Percentiles rank a stretch among this genome's conserved stretches.
Evolutionary conservation across 2,329 filamentous ascomycete genomes (phyloP).

Genomic region (Alternaria longipes): DNA sequence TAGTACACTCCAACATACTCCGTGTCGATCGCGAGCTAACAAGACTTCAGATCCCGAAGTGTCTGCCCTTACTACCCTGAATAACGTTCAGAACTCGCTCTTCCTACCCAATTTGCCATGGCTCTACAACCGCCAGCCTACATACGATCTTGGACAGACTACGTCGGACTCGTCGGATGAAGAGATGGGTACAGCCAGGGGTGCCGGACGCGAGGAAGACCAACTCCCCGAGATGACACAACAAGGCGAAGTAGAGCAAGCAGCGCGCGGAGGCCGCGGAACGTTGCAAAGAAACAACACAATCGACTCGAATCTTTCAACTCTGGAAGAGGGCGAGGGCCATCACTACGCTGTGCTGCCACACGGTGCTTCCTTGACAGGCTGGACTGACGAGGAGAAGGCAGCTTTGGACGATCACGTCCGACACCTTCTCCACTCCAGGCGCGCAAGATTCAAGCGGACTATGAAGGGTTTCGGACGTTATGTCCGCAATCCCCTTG

Average conservation of each 20-base stretch:
- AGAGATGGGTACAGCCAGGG: conserved; percentile 27
- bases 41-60: conserved; percentile 76
- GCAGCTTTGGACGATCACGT: conserved; percentile 83
- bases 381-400: conserved; percentile 80
- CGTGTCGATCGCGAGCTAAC: conserved; percentile 41
- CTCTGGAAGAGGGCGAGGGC: conserved; percentile 55
- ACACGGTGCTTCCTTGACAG: conserved; percentile 74
- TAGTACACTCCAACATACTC: conserved; percentile 37
- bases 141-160: conserved; percentile 73
- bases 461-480: conserved; percentile 80
- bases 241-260: conserved; percentile 26
- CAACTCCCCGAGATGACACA: conserved; percentile 29
- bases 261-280: conserved; percentile 21
- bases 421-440: conserved; percentile 84
- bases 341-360: conserved; percentile 82
- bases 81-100: conserved; percentile 91
- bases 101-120: conserved; percentile 82
- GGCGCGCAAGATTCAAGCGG: conserved; percentile 79
- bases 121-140: conserved; percentile 78
- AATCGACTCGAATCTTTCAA: conserved; percentile 44
- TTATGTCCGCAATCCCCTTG: conserved; percentile 76
- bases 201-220: conserved; percentile 25
- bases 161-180: conserved; percentile 46
- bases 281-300: conserved; percentile 33
- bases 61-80: conserved; percentile 81